Percentiles rank a stretch among this genome's conserved stretches.
These are phyloP conservation scores for Cytospora leucostoma DNA, from an alignment of 2,329 filamentous ascomycete species.

Conservation along the genomic window DNA sequence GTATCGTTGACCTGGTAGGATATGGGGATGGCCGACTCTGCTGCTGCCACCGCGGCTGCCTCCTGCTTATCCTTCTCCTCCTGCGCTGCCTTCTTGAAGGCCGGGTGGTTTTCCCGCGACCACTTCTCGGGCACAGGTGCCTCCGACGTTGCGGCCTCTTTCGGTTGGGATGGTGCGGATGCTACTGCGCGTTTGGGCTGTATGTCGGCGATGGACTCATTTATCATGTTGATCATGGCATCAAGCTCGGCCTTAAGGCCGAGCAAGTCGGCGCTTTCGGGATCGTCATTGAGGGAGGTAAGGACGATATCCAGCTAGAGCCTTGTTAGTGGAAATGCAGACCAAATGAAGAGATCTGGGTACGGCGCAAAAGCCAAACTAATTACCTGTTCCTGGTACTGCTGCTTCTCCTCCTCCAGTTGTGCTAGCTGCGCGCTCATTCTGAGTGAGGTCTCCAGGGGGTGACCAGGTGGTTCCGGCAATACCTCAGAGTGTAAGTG, in stretches of 20 bases:
- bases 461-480: conserved; percentile 3
- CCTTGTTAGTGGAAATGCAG: conserved; percentile 28
- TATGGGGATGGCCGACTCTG: conserved; percentile 39
- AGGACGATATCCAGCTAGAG: conserved; percentile 74
- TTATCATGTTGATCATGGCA: conserved; percentile 75
- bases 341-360: not conserved
- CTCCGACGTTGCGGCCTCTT: conserved; percentile 43
- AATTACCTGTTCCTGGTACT: conserved; percentile 59
- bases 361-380: not conserved
- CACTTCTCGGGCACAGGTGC: conserved; percentile 68
- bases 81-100: conserved; percentile 62
- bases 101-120: conserved; percentile 78
- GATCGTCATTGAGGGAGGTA: conserved; percentile 75
- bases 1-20: conserved; percentile 85
- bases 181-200: conserved; percentile 53
- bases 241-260: conserved; percentile 79
- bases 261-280: conserved; percentile 76
- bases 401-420: conserved; percentile 54
- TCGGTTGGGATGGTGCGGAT: conserved; percentile 49
- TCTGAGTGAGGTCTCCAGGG: conserved; percentile 22
- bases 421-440: conserved; percentile 46
- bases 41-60: conserved; percentile 23
- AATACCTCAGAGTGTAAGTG: conserved; percentile 7
- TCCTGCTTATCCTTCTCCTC: conserved; percentile 54
- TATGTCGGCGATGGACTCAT: conserved; percentile 79